These are phyloP conservation scores for Geranomyces variabilis DNA, from an alignment of 192 early-diverging fungal species.

Conservation along the genomic window DNA sequence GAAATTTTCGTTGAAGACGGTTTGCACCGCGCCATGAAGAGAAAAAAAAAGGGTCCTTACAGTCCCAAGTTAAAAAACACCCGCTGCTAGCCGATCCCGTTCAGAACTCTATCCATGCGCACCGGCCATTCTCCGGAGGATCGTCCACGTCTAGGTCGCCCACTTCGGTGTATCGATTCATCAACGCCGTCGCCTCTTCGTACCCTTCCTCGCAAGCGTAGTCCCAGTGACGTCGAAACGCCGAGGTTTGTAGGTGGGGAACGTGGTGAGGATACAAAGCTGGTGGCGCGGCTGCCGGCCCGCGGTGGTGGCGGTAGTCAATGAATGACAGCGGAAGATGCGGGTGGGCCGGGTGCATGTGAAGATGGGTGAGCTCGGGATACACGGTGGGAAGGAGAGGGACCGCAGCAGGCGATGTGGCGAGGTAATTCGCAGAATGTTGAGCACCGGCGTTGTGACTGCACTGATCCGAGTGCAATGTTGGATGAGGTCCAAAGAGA, in stretches of 20 bases:
- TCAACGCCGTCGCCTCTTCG: slow-evolving; percentile 27
- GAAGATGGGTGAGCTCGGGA: background rate
- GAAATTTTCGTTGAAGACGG: too few species aligned
- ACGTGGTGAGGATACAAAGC: background rate
- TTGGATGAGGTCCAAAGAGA: too few species aligned
- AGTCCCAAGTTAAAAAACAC: too few species aligned
- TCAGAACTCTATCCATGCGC: too few species aligned
- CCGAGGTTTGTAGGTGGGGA: background rate
- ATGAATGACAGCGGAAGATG: background rate
- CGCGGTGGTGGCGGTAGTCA: slow-evolving; percentile 10
- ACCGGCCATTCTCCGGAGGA: background rate
- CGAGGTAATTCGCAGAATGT: too few species aligned
- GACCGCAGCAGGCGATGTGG: too few species aligned
- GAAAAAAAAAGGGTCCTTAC: too few species aligned
- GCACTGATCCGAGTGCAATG: too few species aligned
- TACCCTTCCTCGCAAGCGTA: slow-evolving; percentile 5
- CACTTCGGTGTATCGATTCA: slow-evolving; percentile 37
- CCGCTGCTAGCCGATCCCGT: too few species aligned
- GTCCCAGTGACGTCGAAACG: slow-evolving; percentile 9
- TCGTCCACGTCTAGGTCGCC: slow-evolving; percentile 22
- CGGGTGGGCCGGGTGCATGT: background rate
- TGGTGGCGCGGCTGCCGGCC: background rate
- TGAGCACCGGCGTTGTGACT: too few species aligned
- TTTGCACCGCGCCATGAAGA: too few species aligned
- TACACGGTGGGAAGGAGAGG: too few species aligned